phyloP scores from a whole-genome alignment of 345 rosid species.

The Citrus maxima region DNA sequence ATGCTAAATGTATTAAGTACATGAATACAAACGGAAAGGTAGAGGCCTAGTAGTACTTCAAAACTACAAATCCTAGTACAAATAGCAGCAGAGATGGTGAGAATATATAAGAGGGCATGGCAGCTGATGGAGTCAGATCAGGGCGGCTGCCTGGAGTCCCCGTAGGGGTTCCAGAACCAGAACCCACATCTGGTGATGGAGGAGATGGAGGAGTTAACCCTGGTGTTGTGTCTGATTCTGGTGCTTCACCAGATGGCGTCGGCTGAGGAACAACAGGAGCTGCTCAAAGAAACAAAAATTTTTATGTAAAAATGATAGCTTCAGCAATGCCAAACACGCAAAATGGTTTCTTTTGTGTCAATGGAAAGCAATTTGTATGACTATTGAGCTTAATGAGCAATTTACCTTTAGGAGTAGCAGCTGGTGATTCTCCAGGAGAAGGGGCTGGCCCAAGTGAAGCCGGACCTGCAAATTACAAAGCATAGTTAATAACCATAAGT shows the following conservation, averaged over 20 bases:
- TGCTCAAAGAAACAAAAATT: constrained; percentile 5
- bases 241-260: constrained; percentile 48
- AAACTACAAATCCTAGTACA: constrained; percentile 35
- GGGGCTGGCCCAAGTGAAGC: constrained; percentile 40
- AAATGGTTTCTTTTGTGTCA: not conserved
- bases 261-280: constrained; percentile 55
- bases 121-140: constrained; percentile 53
- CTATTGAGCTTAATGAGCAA: not conserved
- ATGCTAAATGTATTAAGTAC: not conserved
- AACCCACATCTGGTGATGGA: constrained; percentile 25
- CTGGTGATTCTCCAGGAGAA: constrained; percentile 47
- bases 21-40: not conserved
- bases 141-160: constrained; percentile 52
- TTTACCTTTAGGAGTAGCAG: constrained; percentile 45
- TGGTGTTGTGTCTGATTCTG: constrained; percentile 54
- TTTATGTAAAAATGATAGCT: not conserved
- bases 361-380: not conserved
- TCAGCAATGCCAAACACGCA: not conserved
- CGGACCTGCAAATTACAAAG: constrained; percentile 43
- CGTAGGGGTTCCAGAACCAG: constrained; percentile 36
- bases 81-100: constrained; percentile 51
- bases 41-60: constrained; percentile 34
- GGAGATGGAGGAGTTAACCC: constrained; percentile 43
- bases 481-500: not conserved
- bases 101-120: constrained; percentile 25